Percentiles rank a stretch among this genome's conserved stretches.
phyloP scores from a whole-genome alignment of 2,329 filamentous ascomycete species.

The Magnaporthiopsis poae region DNA sequence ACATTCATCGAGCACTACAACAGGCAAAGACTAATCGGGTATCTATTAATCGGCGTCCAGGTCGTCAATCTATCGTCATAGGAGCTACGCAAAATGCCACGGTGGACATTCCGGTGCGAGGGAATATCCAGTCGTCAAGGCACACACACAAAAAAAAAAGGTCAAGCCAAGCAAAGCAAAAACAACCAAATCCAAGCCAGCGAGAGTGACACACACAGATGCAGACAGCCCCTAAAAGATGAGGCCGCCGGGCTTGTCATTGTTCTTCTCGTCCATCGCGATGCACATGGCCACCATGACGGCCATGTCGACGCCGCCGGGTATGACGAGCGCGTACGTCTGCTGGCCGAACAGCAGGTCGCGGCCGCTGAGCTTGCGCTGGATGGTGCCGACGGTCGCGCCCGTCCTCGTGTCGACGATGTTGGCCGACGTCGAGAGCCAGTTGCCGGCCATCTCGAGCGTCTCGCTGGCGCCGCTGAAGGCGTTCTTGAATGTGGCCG shows the following conservation, averaged over 20 bases:
- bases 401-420: conserved; percentile 42
- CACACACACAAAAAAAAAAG: too few relatives aligned
- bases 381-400: conserved; percentile 46
- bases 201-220: neutral
- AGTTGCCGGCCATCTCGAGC: conserved; percentile 52
- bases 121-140: too few relatives aligned
- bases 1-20: too few relatives aligned
- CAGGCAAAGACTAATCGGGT: too few relatives aligned
- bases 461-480: conserved; percentile 32
- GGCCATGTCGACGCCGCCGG: conserved; percentile 56
- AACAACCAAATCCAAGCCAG: too few relatives aligned
- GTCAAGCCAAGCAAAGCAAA: too few relatives aligned
- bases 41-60: too few relatives aligned
- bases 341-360: conserved; percentile 52
- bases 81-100: too few relatives aligned
- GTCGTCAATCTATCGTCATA: too few relatives aligned
- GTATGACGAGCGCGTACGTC: conserved; percentile 55
- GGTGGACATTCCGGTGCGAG: too few relatives aligned
- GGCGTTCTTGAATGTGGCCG: conserved; percentile 45
- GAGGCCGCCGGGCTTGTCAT: conserved; percentile 24
- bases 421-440: conserved; percentile 45
- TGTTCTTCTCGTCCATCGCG: conserved; percentile 57
- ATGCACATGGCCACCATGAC: conserved; percentile 59
- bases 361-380: conserved; percentile 47
- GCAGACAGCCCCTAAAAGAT: neutral